A percentile compares a stretch with the other conserved stretches of the same genome.
Conservation (phyloP, 495 filamentous ascomycete genomes). For the Xylaria telfairii region DNA sequence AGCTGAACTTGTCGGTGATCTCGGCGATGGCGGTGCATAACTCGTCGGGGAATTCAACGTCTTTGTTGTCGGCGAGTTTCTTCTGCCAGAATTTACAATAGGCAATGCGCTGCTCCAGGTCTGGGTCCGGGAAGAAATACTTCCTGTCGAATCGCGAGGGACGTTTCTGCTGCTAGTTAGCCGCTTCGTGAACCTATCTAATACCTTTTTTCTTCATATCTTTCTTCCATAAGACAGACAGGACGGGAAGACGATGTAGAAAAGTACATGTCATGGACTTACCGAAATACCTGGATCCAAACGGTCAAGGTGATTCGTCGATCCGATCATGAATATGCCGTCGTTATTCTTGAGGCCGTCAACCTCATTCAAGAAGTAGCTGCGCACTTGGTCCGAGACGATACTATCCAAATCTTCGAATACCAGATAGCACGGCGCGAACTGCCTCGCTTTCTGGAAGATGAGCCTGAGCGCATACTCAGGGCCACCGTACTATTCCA, state of each 20-base stretch:
- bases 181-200: not conserved
- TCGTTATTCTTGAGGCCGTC: slow-evolving; percentile 72
- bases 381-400: slow-evolving; percentile 58
- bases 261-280: slow-evolving; percentile 14
- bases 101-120: slow-evolving; percentile 55
- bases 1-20: slow-evolving; percentile 66
- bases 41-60: slow-evolving; percentile 61
- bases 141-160: slow-evolving; percentile 71
- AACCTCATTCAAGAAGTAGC: slow-evolving; percentile 75
- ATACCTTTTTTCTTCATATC: not conserved
- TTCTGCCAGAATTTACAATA: slow-evolving; percentile 66
- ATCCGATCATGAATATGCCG: slow-evolving; percentile 70
- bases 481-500: slow-evolving; percentile 45
- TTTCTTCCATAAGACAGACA: not conserved
- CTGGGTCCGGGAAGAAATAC: slow-evolving; percentile 65
- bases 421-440: slow-evolving; percentile 58
- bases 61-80: slow-evolving; percentile 60
- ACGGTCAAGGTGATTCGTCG: slow-evolving; percentile 65
- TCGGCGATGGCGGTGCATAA: slow-evolving; percentile 61
- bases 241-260: not conserved
- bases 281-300: slow-evolving; percentile 66
- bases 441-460: slow-evolving; percentile 57
- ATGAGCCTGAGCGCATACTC: slow-evolving; percentile 54
- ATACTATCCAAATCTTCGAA: slow-evolving; percentile 67
- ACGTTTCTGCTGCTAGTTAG: slow-evolving; percentile 48